These are phyloP conservation scores for Didymella keratinophila DNA, from an alignment of 2,329 filamentous ascomycete genomes.

Conservation along the genomic window DNA sequence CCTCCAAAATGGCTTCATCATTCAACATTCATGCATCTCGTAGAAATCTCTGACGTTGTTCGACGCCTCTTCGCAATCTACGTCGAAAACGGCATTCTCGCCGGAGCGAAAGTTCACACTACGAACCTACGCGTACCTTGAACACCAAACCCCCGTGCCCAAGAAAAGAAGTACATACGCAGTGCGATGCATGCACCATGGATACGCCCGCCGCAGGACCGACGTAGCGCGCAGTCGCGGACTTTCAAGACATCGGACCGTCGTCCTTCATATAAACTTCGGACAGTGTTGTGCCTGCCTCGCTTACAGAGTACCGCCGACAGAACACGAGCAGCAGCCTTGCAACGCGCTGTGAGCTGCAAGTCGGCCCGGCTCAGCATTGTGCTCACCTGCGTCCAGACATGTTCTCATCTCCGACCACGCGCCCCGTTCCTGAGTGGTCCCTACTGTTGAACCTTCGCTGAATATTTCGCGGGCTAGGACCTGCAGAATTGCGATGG, in stretches of 20 bases:
- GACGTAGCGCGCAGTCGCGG: slow-evolving; percentile 5
- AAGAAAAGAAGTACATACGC: slow-evolving; percentile 2
- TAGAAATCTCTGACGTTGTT: slow-evolving; percentile 10
- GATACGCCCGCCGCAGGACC: slow-evolving; percentile 13
- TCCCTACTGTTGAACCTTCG: neutral
- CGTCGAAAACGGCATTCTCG: slow-evolving; percentile 2
- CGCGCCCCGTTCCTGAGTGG: neutral
- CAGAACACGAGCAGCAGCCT: slow-evolving; percentile 1
- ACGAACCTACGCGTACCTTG: neutral
- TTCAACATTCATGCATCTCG: slow-evolving; percentile 3
- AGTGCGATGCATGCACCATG: slow-evolving; percentile 1
- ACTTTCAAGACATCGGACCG: slow-evolving; percentile 1
- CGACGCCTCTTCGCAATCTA: slow-evolving; percentile 5
- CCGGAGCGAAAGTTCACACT: slow-evolving; percentile 9
- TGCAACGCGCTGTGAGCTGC: neutral
- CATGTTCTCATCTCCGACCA: slow-evolving; percentile 3
- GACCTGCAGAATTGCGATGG: neutral
- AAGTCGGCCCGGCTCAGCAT: slow-evolving; percentile 8
- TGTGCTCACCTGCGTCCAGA: neutral
- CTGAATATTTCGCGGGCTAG: neutral
- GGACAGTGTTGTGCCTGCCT: neutral
- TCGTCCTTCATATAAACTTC: neutral
- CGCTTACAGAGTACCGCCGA: slow-evolving; percentile 8
- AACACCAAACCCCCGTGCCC: neutral
- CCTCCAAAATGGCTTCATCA: neutral